Conservation (phyloP, 1,284 basidiomycete species). For the Vanrija pseudolonga region DNA sequence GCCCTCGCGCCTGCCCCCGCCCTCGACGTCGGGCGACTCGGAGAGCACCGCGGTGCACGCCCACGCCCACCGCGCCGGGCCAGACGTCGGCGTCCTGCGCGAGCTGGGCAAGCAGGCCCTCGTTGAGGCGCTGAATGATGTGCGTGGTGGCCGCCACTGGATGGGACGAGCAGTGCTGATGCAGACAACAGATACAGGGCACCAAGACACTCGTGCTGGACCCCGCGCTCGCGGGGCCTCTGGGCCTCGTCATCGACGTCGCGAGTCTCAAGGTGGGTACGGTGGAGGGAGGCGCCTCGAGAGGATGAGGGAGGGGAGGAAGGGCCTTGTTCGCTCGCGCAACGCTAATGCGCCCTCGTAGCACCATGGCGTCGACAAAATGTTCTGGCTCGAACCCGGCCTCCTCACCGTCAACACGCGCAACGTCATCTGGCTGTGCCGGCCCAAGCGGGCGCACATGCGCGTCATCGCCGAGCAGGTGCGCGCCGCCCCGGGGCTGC, state of each 20-base stretch:
- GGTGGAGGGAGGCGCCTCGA: too few relatives aligned
- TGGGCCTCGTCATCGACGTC: slow-evolving; percentile 90
- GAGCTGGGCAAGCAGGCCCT: slow-evolving; percentile 72
- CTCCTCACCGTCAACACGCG: slow-evolving; percentile 76
- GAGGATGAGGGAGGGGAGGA: background rate
- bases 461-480: slow-evolving; percentile 70
- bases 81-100: slow-evolving; percentile 69
- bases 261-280: slow-evolving; percentile 74
- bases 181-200: slow-evolving; percentile 69
- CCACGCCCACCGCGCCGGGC: slow-evolving; percentile 21
- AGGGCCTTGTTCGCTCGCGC: background rate
- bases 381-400: slow-evolving; percentile 96
- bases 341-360: slow-evolving; percentile 40
- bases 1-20: slow-evolving; percentile 30
- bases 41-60: slow-evolving; percentile 25
- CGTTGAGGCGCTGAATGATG: slow-evolving; percentile 77
- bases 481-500: slow-evolving; percentile 29
- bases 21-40: slow-evolving; percentile 45
- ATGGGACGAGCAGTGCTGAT: background rate
- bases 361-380: slow-evolving; percentile 98
- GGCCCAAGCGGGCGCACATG: slow-evolving; percentile 79
- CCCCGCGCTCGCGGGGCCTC: slow-evolving; percentile 77
- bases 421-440: slow-evolving; percentile 89
- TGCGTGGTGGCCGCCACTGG: slow-evolving; percentile 43
- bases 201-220: slow-evolving; percentile 95